Evolutionary conservation across 2,329 filamentous ascomycete species (phyloP), one percentile per base, ranked within the genome.

Genomic region (Ophiostoma montium): DNA sequence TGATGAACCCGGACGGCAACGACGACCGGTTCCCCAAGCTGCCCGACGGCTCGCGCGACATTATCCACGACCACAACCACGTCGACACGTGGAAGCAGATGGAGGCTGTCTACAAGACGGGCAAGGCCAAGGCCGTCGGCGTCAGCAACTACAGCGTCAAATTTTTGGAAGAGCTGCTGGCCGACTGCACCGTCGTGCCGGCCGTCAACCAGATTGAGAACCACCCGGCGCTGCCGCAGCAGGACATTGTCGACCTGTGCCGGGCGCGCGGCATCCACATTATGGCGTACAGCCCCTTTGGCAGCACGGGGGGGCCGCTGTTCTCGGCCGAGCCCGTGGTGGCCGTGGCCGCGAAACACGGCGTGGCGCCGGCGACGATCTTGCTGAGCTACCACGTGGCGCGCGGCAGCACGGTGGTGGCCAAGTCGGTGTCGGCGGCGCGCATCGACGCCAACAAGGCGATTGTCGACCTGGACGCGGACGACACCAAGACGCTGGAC

Each of bases 1-100:
- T 83, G 46, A 81, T 89, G 78, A 90, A 89, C 67, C 82, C 83
- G 8, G 74, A 84, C 32, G 83, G 80, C 54, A 83, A 84, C 67
- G 70, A 84, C 62, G 80, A 83, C 57, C 72, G 75, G 53, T 86
- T 90, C 67, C 86, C 86, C 57, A 87, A 80, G 63, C 76, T 77
- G 47, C 68, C 77, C 13, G 82, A 90, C 61, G 86, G 86, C 55
- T 74, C 72, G 42, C 79, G 86, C 54, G 86, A 94, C 63, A 76
- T 92, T 49, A 71, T 83, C 60, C 72, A 66, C 58, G 70, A 70
- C 55, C 80, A 82, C 70, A 79, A 78, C 57, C 84, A 90, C 63
- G 68, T 84, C 55, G 72, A 85, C 52, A 86, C 84, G 46, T 94
- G 84, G 84, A 81, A 81, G 67, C 75, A 74, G 62, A 80, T 87